Percentiles rank a stretch among this genome's conserved stretches.
phyloP scores from a whole-genome alignment of 805 yeast genomes.

The Jamesozyma jinghongensis region DNA sequence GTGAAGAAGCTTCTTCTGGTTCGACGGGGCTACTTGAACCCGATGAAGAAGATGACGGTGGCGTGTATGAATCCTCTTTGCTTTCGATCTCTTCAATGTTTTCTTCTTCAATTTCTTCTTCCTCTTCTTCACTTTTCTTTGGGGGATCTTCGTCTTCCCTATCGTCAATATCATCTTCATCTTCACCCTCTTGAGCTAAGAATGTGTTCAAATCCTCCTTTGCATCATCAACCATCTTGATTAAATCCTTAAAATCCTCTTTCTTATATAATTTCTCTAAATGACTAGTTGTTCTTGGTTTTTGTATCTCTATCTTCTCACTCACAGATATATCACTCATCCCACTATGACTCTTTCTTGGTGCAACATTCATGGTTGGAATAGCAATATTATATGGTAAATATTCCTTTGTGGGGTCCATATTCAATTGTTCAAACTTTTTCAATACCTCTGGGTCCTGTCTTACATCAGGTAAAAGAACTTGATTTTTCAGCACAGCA shows the following conservation, averaged over 20 bases:
- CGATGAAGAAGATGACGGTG: not conserved
- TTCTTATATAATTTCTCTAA: conserved; percentile 19
- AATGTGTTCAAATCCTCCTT: conserved; percentile 22
- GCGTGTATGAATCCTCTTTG: not conserved
- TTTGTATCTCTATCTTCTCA: not conserved
- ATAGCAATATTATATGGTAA: conserved; percentile 24
- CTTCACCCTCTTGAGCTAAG: conserved; percentile 10
- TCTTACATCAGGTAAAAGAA: conserved; percentile 32
- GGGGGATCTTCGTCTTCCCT: too few relatives aligned
- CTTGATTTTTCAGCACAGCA: conserved; percentile 62
- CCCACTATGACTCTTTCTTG: not conserved
- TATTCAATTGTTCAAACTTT: conserved; percentile 20
- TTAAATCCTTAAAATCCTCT: conserved; percentile 23
- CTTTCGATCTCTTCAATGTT: not conserved
- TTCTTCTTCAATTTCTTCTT: not conserved
- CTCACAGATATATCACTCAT: not conserved
- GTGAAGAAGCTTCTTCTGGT: conserved; percentile 2
- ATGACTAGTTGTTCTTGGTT: conserved; percentile 7
- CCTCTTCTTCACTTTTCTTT: too few relatives aligned
- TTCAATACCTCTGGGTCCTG: conserved; percentile 20
- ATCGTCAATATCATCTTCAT: conserved; percentile 1
- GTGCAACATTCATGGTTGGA: conserved; percentile 9
- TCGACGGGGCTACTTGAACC: not conserved
- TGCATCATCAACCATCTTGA: conserved; percentile 24
- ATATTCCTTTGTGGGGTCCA: conserved; percentile 22